Conservation (phyloP, 1,284 basidiomycete genomes). For the Papiliotrema fonsecae region DNA sequence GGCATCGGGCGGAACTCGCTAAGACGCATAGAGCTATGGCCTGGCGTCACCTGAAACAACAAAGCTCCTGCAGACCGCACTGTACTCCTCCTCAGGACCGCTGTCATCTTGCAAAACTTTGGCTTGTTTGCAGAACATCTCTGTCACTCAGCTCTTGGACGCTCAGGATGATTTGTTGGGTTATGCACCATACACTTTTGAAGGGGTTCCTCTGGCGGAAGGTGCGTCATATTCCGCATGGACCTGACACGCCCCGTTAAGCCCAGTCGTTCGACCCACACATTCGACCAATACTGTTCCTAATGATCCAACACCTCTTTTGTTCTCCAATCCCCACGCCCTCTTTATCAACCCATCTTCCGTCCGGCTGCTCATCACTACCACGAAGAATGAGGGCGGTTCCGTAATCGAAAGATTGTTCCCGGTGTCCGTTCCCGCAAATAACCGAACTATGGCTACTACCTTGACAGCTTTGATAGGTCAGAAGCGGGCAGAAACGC, state of each 20-base stretch:
- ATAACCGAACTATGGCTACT: slow-evolving; percentile 48
- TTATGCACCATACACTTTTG: slow-evolving; percentile 35
- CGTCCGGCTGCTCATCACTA: slow-evolving; percentile 62
- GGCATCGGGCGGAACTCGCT: background rate
- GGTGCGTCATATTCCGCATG: slow-evolving; percentile 15
- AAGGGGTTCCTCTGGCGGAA: slow-evolving; percentile 22
- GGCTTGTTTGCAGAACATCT: slow-evolving; percentile 55
- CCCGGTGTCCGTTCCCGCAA: slow-evolving; percentile 47
- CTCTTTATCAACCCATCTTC: slow-evolving; percentile 57
- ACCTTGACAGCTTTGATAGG: slow-evolving; percentile 55
- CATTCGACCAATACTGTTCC: slow-evolving; percentile 26
- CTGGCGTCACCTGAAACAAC: slow-evolving; percentile 60
- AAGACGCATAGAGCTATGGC: slow-evolving; percentile 60
- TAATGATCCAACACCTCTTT: slow-evolving; percentile 56
- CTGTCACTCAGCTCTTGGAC: slow-evolving; percentile 55
- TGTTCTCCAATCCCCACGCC: slow-evolving; percentile 59
- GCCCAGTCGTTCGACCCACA: slow-evolving; percentile 37
- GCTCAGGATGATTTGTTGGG: slow-evolving; percentile 52
- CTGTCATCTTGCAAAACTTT: slow-evolving; percentile 21
- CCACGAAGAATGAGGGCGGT: slow-evolving; percentile 65
- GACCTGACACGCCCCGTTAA: too few species aligned
- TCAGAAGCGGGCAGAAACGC: slow-evolving; percentile 49
- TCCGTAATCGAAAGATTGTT: slow-evolving; percentile 54
- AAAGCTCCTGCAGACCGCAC: slow-evolving; percentile 54
- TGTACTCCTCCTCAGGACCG: slow-evolving; percentile 54